Base-by-base conservation (phyloP, 345 rosid genomes). In the Clarkia xantiana region DNA sequence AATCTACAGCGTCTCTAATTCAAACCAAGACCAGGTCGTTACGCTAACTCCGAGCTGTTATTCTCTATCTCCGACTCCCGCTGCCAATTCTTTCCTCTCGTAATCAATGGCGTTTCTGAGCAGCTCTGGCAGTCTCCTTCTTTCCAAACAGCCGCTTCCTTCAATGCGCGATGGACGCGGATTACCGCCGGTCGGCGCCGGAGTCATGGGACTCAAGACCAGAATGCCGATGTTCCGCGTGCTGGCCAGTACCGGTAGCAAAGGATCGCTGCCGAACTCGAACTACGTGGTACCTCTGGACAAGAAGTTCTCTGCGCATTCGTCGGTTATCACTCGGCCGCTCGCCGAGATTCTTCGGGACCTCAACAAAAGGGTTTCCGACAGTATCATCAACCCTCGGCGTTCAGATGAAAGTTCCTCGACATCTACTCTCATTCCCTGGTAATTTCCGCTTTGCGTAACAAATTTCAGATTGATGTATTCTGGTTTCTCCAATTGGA, bases 341-440 rank as follows among this genome's bases (percentile, higher is more conserved):
- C 74, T 91, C 20, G 82, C 68, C 15, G 98, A 91, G 82, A 91
- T 91, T 74, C 78, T 91, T 46, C 86, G 98, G 36, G 98, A 91
- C 61, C 96, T 91, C 60, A 91, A 91, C 65, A 83, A 84, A 75
- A 72, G 84, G 67, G 80, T 91, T 49, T 86, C 98, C 49, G 96
- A 91, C 20, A 83, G 76, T 63, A 76, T 83, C 59, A 65, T 84
- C 53, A 71, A 72, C 20, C 62, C 69, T 22, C 67, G 60, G 19
- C 65, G 67, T 45, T 41, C 54, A 42, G 50, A 60, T 18, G 54
- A 79, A 22, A 49, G 40, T 18, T 44, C 45, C 19, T 43, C 76
- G 51, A 55, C 83, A 40, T 70, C 82, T 18, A 48, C 65, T 55
- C 40, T 52, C 55, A 76, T 91, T 54, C 91, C 94, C 18, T 91